Evolutionary conservation across 768 basidiomycete species (phyloP).

Genomic region (Polyporus arcularius): DNA sequence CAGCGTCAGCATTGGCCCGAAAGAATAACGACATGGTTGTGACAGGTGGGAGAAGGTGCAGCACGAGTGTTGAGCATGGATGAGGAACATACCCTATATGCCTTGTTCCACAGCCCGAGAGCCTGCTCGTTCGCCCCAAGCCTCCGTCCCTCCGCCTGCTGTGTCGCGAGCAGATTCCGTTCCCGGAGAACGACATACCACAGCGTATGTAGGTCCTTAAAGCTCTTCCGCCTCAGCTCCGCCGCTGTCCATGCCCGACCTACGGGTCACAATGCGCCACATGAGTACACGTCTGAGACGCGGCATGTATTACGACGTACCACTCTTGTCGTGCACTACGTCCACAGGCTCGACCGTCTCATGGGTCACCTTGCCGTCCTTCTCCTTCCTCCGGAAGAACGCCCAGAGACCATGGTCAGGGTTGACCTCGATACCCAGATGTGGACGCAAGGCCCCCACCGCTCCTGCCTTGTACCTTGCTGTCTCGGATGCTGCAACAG

Average conservation of each 20-base stretch:
- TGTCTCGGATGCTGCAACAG: neutral
- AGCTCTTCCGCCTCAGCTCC: conserved; percentile 88
- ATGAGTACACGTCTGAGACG: conserved; percentile 3
- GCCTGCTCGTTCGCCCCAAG: conserved; percentile 37
- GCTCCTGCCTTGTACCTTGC: neutral
- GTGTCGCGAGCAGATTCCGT: conserved; percentile 87
- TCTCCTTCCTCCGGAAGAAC: conserved; percentile 68
- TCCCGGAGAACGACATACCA: conserved; percentile 93
- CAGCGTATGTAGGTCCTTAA: conserved; percentile 89
- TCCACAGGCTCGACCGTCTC: conserved; percentile 46
- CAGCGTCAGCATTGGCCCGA: neutral
- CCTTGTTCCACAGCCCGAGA: conserved; percentile 11
- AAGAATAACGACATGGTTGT: neutral
- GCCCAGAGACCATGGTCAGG: conserved; percentile 76
- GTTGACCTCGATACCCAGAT: conserved; percentile 44
- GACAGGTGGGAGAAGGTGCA: neutral
- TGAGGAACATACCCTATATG: conserved; percentile 18
- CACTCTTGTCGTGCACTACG: conserved; percentile 34
- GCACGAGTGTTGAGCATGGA: neutral
- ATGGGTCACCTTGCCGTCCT: conserved; percentile 51
- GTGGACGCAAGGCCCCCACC: conserved; percentile 41
- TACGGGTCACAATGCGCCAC: neutral
- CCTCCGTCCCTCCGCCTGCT: conserved; percentile 75
- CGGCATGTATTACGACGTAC: conserved; percentile 31
- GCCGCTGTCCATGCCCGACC: conserved; percentile 86